These are phyloP conservation scores for Arthrobotrys entomopaga DNA, from an alignment of 2,329 filamentous ascomycete species.

Conservation along the genomic window DNA sequence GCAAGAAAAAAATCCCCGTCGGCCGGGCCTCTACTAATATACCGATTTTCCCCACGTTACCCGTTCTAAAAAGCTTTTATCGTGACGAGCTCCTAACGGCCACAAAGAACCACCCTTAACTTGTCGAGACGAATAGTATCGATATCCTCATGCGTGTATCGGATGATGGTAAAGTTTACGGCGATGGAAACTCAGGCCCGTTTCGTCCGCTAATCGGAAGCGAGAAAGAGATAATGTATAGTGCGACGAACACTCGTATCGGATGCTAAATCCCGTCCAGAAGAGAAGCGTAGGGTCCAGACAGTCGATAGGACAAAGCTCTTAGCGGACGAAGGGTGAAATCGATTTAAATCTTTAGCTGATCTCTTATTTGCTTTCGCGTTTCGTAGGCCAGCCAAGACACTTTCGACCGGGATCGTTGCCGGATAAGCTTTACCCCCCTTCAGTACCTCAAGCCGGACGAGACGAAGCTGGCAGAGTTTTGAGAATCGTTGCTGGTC, in stretches of 20 bases:
- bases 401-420: constrained; percentile 15
- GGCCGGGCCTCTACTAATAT: not conserved
- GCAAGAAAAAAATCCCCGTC: constrained; percentile 4
- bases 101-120: constrained; percentile 48
- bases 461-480: constrained; percentile 8
- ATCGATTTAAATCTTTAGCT: not conserved
- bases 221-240: not conserved
- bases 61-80: not conserved
- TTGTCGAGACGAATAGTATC: constrained; percentile 21
- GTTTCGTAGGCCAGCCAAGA: constrained; percentile 25
- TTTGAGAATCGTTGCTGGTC: constrained; percentile 2
- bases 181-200: not conserved
- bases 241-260: constrained; percentile 4
- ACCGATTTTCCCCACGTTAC: constrained; percentile 1
- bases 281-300: too few relatives aligned
- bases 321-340: not conserved
- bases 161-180: not conserved
- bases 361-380: constrained; percentile 7
- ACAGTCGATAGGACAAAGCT: not conserved
- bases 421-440: not conserved
- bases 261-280: constrained; percentile 19
- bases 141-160: constrained; percentile 39
- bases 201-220: not conserved
- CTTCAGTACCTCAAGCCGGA: constrained; percentile 9
- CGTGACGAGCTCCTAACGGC: constrained; percentile 11